These are phyloP conservation scores for Verticillium alfalfae DNA, from an alignment of 2,329 filamentous ascomycete genomes.

Conservation along the genomic window DNA sequence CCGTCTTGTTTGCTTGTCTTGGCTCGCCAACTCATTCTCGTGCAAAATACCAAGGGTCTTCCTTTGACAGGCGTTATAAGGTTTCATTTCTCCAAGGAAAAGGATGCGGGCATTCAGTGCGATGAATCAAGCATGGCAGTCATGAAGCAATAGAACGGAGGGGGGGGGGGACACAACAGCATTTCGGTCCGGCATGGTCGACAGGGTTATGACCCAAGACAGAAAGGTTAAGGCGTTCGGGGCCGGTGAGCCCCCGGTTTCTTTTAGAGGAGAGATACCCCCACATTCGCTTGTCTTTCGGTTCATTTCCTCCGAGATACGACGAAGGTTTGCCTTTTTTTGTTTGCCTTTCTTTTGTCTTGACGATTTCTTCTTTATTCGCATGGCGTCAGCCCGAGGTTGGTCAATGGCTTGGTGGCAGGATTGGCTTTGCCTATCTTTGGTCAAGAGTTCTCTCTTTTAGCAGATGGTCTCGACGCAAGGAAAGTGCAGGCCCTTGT, in stretches of 20 bases:
- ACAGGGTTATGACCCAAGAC: background rate
- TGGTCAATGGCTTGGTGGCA: background rate
- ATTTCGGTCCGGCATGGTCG: background rate
- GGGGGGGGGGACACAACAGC: background rate
- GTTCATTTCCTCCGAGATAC: background rate
- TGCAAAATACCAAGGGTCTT: background rate
- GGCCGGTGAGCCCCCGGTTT: background rate
- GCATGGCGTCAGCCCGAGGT: background rate
- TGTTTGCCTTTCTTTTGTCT: constrained; percentile 1
- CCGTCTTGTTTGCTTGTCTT: background rate
- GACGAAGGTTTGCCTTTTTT: constrained; percentile 2
- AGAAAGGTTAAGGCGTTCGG: background rate
- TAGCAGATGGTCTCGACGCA: background rate
- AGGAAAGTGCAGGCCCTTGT: background rate
- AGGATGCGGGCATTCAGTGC: background rate
- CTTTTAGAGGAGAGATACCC: background rate
- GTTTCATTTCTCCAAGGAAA: background rate
- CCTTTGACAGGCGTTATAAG: background rate
- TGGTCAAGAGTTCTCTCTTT: background rate
- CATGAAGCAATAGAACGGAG: background rate
- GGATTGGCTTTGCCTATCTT: background rate
- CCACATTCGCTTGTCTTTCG: background rate
- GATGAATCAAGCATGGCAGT: background rate
- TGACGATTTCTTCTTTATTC: constrained; percentile 4
- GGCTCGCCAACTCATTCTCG: background rate